Percentiles rank a stretch among this genome's conserved stretches.
These are phyloP conservation scores for Rosa chinensis DNA, from an alignment of 306 rosid genomes.

Conservation along the genomic window DNA sequence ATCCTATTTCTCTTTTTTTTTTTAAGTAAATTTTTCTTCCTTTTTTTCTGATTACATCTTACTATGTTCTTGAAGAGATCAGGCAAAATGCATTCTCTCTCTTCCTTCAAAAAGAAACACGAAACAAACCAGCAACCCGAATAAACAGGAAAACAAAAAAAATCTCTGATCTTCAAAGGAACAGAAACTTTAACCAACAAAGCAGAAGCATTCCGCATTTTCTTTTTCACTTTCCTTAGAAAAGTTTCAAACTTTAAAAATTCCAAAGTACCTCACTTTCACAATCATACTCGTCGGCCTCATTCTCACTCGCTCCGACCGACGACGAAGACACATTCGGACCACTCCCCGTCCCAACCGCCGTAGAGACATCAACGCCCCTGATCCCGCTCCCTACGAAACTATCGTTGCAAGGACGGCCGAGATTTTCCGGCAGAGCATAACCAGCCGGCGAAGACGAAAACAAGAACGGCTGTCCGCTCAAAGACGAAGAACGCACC, in stretches of 20 bases:
- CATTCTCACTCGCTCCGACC: constrained; percentile 49
- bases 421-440: constrained; percentile 24
- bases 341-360: constrained; percentile 17
- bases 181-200: neutral
- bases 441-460: constrained; percentile 30
- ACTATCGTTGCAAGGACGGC: constrained; percentile 18
- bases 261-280: constrained; percentile 67
- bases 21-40: neutral
- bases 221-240: neutral
- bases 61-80: neutral
- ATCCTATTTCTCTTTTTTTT: neutral
- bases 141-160: neutral
- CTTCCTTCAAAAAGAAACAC: constrained; percentile 8
- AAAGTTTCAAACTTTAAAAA: constrained; percentile 19
- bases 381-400: constrained; percentile 45
- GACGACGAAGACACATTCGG: constrained; percentile 57
- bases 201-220: neutral
- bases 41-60: neutral
- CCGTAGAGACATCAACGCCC: constrained; percentile 38
- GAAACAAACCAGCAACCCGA: neutral
- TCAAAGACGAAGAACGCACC: constrained; percentile 54
- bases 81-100: neutral
- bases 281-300: constrained; percentile 75
- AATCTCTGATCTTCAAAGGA: neutral
- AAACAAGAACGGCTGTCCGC: constrained; percentile 16